Conservation (phyloP, 805 yeast species). For the Nakazawaea ishiwadae region DNA sequence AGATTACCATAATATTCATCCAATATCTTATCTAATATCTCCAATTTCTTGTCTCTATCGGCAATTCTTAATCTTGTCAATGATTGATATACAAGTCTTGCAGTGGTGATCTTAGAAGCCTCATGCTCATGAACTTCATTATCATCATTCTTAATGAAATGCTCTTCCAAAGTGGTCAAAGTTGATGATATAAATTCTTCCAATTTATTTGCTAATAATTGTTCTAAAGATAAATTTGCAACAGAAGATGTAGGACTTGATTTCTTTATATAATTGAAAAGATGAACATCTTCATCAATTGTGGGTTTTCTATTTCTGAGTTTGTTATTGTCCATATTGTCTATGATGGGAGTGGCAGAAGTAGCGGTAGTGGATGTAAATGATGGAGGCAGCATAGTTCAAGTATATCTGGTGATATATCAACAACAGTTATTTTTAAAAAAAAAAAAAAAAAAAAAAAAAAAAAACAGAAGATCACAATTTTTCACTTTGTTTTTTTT, state of each 20-base stretch:
- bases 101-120: background rate
- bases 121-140: too few relatives aligned
- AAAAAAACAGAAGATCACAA: too few relatives aligned
- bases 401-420: too few relatives aligned
- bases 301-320: slow-evolving; percentile 4
- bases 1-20: slow-evolving; percentile 11
- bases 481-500: too few relatives aligned
- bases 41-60: slow-evolving; percentile 5
- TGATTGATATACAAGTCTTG: slow-evolving; percentile 10
- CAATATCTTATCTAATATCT: slow-evolving; percentile 10
- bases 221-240: slow-evolving; percentile 5
- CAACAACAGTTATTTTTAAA: too few relatives aligned
- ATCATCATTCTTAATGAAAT: slow-evolving; percentile 1
- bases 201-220: slow-evolving; percentile 4
- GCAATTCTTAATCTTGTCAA: slow-evolving; percentile 4
- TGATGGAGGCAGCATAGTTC: too few relatives aligned
- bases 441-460: too few relatives aligned
- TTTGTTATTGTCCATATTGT: too few relatives aligned
- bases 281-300: slow-evolving; percentile 6
- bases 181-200: slow-evolving; percentile 11
- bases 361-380: too few relatives aligned
- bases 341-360: too few relatives aligned
- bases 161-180: slow-evolving; percentile 9
- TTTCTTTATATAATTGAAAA: slow-evolving; percentile 6
- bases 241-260: slow-evolving; percentile 8